A percentile compares a stretch with the other conserved stretches of the same genome.
phyloP scores from a whole-genome alignment of 2,329 filamentous ascomycete species.

The Fusarium tuaranense region DNA sequence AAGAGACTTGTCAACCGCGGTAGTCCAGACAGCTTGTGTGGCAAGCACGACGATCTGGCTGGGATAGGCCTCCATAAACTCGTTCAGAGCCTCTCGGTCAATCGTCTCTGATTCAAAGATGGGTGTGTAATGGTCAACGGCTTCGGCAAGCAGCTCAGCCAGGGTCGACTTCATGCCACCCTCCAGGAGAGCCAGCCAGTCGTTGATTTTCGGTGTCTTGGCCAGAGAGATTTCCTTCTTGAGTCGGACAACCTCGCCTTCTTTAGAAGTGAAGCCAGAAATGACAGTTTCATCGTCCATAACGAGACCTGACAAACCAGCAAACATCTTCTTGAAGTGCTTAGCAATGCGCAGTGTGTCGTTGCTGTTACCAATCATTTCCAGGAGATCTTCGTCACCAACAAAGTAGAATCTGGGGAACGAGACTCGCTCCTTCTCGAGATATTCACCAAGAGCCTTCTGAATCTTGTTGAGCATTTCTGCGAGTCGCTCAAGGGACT shows the following conservation, averaged over 20 bases:
- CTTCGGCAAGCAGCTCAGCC: conserved; percentile 89
- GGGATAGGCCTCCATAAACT: conserved; percentile 87
- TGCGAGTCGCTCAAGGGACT: conserved; percentile 94
- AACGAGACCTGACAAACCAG: conserved; percentile 88
- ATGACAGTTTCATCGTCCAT: conserved; percentile 94
- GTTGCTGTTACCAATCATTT: conserved; percentile 99
- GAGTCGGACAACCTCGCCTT: conserved; percentile 87
- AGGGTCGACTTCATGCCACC: conserved; percentile 94
- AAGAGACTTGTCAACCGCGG: conserved; percentile 83
- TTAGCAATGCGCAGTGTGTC: conserved; percentile 96
- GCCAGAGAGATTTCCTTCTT: conserved; percentile 92
- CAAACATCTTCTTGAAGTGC: conserved; percentile 99
- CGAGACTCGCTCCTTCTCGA: conserved; percentile 96
- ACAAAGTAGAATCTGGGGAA: conserved; percentile 99
- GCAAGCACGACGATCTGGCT: conserved; percentile 96
- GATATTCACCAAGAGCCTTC: conserved; percentile 97
- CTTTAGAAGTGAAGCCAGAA: conserved; percentile 92
- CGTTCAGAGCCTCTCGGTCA: conserved; percentile 76
- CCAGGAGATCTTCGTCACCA: conserved; percentile 95
- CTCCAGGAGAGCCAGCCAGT: conserved; percentile 96
- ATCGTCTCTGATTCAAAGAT: conserved; percentile 80
- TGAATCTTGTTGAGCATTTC: conserved; percentile 99
- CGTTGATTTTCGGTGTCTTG: conserved; percentile 97
- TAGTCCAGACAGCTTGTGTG: conserved; percentile 94
- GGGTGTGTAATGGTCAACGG: conserved; percentile 82